Percentiles rank a stretch among this genome's conserved stretches.
These are phyloP conservation scores for Lodderomyces jiufengensis DNA, from an alignment of 1,139 yeast species.

Conservation along the genomic window DNA sequence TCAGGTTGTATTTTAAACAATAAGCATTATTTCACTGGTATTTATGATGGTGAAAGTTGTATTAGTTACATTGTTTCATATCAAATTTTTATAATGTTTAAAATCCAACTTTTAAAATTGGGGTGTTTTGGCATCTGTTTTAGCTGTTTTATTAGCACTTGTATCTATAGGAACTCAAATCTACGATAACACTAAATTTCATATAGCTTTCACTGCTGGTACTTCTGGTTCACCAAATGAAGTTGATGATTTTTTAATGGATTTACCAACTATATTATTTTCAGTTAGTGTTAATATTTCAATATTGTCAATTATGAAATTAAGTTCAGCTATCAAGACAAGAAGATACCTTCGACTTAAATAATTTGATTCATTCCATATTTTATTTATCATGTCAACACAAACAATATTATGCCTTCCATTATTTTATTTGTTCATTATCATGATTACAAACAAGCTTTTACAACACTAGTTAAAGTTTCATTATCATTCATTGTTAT, in stretches of 20 bases:
- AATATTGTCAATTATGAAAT: conserved; percentile 54
- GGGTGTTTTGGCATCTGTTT: conserved; percentile 36
- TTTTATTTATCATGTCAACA: conserved; percentile 72
- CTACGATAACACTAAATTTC: conserved; percentile 23
- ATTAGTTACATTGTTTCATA: conserved; percentile 54
- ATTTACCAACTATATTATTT: conserved; percentile 59
- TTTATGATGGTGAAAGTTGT: conserved; percentile 24
- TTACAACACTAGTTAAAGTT: conserved; percentile 18
- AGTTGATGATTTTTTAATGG: conserved; percentile 30
- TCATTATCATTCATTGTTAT: conserved; percentile 43
- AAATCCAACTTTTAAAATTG: conserved; percentile 43
- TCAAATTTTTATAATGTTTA: conserved; percentile 69
- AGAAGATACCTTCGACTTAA: conserved; percentile 73
- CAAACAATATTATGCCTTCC: conserved; percentile 82
- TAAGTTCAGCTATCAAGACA: conserved; percentile 62
- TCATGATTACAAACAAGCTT: conserved; percentile 6
- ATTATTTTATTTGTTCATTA: conserved; percentile 57
- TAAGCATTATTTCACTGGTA: conserved; percentile 50
- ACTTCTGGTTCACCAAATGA: conserved; percentile 6
- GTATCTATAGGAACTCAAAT: conserved; percentile 55
- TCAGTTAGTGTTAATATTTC: conserved; percentile 66
- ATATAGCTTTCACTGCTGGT: conserved; percentile 12
- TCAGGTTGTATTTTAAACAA: conserved; percentile 53
- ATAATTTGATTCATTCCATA: conserved; percentile 80
- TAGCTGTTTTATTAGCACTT: conserved; percentile 43